Evolutionary conservation across 306 rosid species (phyloP), one percentile per base, ranked within the genome.

Genomic region (Cicer arietinum): DNA sequence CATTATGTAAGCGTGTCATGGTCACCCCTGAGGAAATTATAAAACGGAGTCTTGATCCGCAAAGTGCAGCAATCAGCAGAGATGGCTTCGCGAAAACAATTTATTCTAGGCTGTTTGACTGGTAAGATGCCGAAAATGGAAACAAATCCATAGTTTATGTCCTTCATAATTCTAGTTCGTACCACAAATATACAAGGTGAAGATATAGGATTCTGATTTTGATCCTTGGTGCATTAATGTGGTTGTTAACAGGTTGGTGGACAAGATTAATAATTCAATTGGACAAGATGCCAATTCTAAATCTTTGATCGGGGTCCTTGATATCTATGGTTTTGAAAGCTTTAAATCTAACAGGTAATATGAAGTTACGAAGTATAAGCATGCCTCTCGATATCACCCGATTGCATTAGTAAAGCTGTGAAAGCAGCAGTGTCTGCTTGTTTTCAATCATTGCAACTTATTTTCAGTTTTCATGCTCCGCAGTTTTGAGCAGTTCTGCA

Each of bases 11-110:
- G 90, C 98, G 98, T 82, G 89, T 91, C 81, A 94, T 94, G 98
- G 82, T 94, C 87, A 94, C 98, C 39, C 98, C 98, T 1, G 98
- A 94, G 90, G 98, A 94, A 88, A 90, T 94, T 57, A 94, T 94
- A 73, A 94, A 91, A 77, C 90, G 97, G 69, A 89, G 96, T 62
- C 88, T 94, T 74, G 98, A 94, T 88, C 98, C 98, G 73, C 90
- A 89, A 79, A 94, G 97, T 83, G 98, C 98, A 47, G 74, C 83
- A 59, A 46, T 90, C 74, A 94, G 94, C 71, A 85, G 98, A 66
- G 98, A 94, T 80, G 98, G 97, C 80, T 76, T 94, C 57, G 98
- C 98, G 2, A 94, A 94, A 86, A 89, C 97, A 58, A 75, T 94
- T 77, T 94, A 94, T 79, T 94, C 96, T 77, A 90, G 97, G 70